phyloP scores from a whole-genome alignment of 805 yeast species.

The Isabelozyma rhagii region DNA sequence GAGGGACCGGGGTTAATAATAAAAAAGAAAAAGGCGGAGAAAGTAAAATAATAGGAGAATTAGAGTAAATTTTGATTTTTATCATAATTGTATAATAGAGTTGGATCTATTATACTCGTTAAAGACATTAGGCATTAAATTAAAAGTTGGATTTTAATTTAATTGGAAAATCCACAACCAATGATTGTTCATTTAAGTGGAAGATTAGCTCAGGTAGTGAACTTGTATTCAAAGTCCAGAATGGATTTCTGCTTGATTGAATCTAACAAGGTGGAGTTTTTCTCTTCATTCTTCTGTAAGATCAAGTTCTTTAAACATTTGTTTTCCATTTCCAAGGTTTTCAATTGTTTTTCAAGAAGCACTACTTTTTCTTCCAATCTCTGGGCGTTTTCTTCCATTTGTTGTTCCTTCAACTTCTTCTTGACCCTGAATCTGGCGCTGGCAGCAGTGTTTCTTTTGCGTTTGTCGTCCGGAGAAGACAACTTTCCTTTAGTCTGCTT shows the following conservation, averaged over 20 bases:
- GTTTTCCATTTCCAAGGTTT: slow-evolving; percentile 91
- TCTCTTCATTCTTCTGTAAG: slow-evolving; percentile 68
- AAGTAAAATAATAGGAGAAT: slow-evolving; percentile 16
- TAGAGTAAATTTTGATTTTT: slow-evolving; percentile 11
- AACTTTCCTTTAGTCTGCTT: not conserved
- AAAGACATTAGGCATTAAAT: slow-evolving; percentile 1
- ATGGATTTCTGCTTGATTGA: slow-evolving; percentile 47
- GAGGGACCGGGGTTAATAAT: not conserved
- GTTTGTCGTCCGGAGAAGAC: slow-evolving; percentile 51
- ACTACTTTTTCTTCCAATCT: slow-evolving; percentile 69
- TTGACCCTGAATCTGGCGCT: slow-evolving; percentile 90
- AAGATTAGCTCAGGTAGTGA: slow-evolving; percentile 22
- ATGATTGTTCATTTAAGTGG: not conserved
- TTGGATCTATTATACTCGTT: slow-evolving; percentile 23
- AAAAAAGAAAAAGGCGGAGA: not conserved
- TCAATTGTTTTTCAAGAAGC: slow-evolving; percentile 67
- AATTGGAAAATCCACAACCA: slow-evolving; percentile 12
- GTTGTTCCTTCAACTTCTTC: slow-evolving; percentile 89
- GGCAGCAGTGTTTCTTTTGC: slow-evolving; percentile 90
- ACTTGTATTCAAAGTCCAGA: slow-evolving; percentile 25
- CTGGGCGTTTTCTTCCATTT: slow-evolving; percentile 73
- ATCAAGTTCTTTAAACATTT: slow-evolving; percentile 78
- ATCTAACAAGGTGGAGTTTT: slow-evolving; percentile 53
- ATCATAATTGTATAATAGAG: slow-evolving; percentile 17
- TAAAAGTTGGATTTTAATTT: slow-evolving; percentile 20